Evolutionary conservation across 139 green algal species (phyloP).

Genomic region (Gonium pectorale): DNA sequence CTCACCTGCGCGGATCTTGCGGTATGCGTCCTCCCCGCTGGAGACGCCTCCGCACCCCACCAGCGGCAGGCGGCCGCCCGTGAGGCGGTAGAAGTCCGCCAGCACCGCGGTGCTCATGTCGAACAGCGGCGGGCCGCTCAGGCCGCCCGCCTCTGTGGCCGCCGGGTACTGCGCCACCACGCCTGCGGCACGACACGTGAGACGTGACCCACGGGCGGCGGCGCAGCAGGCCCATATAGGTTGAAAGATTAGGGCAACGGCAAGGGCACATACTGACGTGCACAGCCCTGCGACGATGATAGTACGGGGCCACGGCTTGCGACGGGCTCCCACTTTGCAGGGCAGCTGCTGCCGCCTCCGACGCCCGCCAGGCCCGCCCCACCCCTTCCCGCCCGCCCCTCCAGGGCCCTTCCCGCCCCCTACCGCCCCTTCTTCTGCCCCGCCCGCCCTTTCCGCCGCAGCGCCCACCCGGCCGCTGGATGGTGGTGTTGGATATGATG

Average conservation of each 20-base stretch:
- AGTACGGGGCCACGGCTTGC: too few species aligned
- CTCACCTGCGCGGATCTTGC: constrained; percentile 92
- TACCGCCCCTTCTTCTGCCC: background rate
- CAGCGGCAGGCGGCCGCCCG: constrained; percentile 88
- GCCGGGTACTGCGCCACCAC: constrained; percentile 62
- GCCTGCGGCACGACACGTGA: constrained; percentile 17
- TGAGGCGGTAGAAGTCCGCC: constrained; percentile 92
- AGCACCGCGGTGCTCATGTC: constrained; percentile 84
- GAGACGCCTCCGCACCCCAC: constrained; percentile 88
- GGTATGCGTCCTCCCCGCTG: constrained; percentile 90
- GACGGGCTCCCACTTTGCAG: too few species aligned
- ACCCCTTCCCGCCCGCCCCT: too few species aligned
- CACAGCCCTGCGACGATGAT: too few species aligned
- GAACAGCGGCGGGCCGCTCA: constrained; percentile 91
- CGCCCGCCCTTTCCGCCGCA: background rate
- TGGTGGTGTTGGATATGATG: constrained; percentile 95
- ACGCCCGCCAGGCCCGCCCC: too few species aligned
- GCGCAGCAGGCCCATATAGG: background rate
- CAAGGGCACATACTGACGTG: too few species aligned
- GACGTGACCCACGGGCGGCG: background rate
- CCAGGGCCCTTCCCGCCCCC: too few species aligned
- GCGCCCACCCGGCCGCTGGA: constrained; percentile 80
- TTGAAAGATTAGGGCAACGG: too few species aligned
- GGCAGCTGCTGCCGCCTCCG: too few species aligned
- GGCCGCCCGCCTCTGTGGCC: constrained; percentile 82